Conservation (phyloP, 2,329 filamentous ascomycete genomes). For the Emericellopsis atlantica region DNA sequence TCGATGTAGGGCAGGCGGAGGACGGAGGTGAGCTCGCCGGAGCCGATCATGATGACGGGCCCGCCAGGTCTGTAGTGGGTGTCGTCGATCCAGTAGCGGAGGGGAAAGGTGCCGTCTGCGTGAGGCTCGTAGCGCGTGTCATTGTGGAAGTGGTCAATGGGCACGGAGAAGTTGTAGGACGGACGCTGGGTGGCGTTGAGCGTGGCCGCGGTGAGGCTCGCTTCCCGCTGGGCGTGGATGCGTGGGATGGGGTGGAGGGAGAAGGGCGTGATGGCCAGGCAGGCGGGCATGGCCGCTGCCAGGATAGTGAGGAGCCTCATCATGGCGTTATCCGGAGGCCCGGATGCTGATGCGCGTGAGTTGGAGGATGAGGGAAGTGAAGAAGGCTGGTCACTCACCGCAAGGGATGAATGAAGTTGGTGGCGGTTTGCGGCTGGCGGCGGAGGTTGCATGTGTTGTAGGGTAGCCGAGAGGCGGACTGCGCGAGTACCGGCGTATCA, state of each 20-base stretch:
- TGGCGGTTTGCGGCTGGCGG: too few relatives aligned
- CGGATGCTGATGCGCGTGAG: too few relatives aligned
- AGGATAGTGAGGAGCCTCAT: too few relatives aligned
- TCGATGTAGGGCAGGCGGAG: slow-evolving; percentile 57
- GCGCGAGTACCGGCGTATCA: too few relatives aligned
- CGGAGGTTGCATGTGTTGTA: too few relatives aligned
- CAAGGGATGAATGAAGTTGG: too few relatives aligned
- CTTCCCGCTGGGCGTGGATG: background rate
- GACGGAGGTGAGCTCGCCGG: slow-evolving; percentile 56
- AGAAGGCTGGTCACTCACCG: too few relatives aligned
- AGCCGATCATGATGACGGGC: slow-evolving; percentile 65
- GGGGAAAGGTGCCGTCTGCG: slow-evolving; percentile 49
- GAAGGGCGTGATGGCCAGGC: background rate
- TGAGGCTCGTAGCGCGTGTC: slow-evolving; percentile 69
- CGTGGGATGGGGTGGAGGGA: background rate
- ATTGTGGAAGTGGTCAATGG: slow-evolving; percentile 75
- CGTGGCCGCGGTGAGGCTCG: background rate
- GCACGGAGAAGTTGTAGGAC: slow-evolving; percentile 24
- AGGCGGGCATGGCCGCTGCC: too few relatives aligned
- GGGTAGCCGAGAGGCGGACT: too few relatives aligned
- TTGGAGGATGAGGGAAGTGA: too few relatives aligned
- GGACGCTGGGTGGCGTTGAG: background rate
- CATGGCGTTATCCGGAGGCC: too few relatives aligned
- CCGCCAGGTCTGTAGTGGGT: slow-evolving; percentile 64
- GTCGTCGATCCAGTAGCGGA: slow-evolving; percentile 78